Evolutionary conservation across 1,284 basidiomycete genomes (phyloP).

Genomic region (Leccinum solheimii): DNA sequence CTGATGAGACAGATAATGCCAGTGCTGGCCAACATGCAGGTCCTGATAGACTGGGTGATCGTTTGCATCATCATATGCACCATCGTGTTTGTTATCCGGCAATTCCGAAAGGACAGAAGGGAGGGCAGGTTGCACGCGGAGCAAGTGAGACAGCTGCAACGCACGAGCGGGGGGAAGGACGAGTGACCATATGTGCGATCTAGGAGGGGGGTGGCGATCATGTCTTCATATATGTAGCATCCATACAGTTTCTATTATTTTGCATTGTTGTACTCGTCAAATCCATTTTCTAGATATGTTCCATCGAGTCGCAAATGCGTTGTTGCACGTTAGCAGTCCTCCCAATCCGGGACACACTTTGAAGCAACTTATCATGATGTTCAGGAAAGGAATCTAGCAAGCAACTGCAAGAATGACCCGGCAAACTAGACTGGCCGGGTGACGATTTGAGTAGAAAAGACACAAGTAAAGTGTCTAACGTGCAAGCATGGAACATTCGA

Average conservation of each 20-base stretch:
- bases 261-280: neutral
- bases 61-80: conserved; percentile 11
- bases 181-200: conserved; percentile 6
- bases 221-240: neutral
- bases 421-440: too few relatives aligned
- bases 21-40: too few relatives aligned
- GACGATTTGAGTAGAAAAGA: too few relatives aligned
- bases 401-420: too few relatives aligned
- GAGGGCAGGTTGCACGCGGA: conserved; percentile 23
- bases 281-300: neutral
- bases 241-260: neutral
- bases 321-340: neutral
- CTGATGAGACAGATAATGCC: too few relatives aligned
- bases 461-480: neutral
- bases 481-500: conserved; percentile 12
- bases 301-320: neutral
- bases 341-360: too few relatives aligned
- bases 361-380: too few relatives aligned
- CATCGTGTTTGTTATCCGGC: conserved; percentile 18
- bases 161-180: neutral
- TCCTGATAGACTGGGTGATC: too few relatives aligned
- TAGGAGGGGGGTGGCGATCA: neutral
- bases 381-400: too few relatives aligned
- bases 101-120: conserved; percentile 22
- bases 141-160: conserved; percentile 20